Evolutionary conservation across 2,329 filamentous ascomycete genomes (phyloP), one percentile per base, ranked within the genome.

Genomic region (Endocalyx cinctus): DNA sequence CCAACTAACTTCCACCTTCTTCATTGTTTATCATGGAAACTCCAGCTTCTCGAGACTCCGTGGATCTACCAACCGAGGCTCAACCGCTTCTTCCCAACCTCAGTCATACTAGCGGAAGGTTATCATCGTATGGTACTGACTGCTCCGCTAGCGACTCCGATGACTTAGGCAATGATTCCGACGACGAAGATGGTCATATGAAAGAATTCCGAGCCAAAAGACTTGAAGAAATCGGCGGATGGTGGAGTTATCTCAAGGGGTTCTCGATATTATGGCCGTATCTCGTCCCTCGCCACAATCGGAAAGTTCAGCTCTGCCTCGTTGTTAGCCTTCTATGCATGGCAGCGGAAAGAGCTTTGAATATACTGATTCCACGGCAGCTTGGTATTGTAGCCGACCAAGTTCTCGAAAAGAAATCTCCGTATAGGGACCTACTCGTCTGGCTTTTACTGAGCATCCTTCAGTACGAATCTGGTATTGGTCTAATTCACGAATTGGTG

Each of bases 281-380:
- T 27, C 31, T 62, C 19, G 41, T 58, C 4, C 57, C 59, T 1
- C 45, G 41, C 6, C 51, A 50, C 5, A 49, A 62, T 8, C 42
- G 40, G 6, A 52, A 52, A 35, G 50, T 62, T 1, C 58, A 62
- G 17, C 19, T 46, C 1, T 52, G 44, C 8, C 35, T 62, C 14
- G 3, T 49, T 2, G 5, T 57, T 5, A 51, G 46, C 7, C 17
- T 58, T 0, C 0, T 54, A 1, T 48, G 42, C 14, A 35, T 62
- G 6, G 27, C 42, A 0, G 43, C 35, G 7, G 41, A 43, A 2
- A 44, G 58, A 25, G 47, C 41, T 2, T 34, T 60, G 14, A 55
- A 53, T n/a, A 38, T 62, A 5, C 6, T 59, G 13, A 41, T 59
- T 1, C 58, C 58, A 1, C 42, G 41, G 2, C 58, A 62, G 18